Evolutionary conservation across 768 basidiomycete genomes (phyloP).

Genomic region (Podaxis rugospora): DNA sequence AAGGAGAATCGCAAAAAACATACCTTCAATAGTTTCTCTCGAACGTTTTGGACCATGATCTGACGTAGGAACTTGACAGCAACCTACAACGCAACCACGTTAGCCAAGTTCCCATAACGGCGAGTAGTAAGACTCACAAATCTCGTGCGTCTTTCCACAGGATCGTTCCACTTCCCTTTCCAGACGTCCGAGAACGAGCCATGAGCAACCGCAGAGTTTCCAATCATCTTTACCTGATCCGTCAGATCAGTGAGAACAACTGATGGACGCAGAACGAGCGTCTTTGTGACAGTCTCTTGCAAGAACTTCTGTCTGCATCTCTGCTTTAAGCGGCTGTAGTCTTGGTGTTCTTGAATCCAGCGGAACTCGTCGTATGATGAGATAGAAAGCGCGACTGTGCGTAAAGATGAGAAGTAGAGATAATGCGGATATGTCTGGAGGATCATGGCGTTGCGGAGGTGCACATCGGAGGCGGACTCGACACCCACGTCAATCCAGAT

Average conservation of each 20-base stretch:
- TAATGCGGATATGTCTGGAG: slow-evolving; percentile 47
- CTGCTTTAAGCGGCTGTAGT: slow-evolving; percentile 52
- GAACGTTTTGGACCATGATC: slow-evolving; percentile 44
- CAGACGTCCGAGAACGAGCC: slow-evolving; percentile 61
- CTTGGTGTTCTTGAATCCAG: slow-evolving; percentile 49
- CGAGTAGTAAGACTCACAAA: slow-evolving; percentile 21
- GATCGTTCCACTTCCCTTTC: slow-evolving; percentile 52
- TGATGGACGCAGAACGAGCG: slow-evolving; percentile 44
- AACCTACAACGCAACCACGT: slow-evolving; percentile 29
- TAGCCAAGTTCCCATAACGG: background rate
- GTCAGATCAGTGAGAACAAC: slow-evolving; percentile 50
- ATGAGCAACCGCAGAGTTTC: slow-evolving; percentile 42
- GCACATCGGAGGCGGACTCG: slow-evolving; percentile 52
- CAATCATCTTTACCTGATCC: slow-evolving; percentile 46
- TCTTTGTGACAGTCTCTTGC: slow-evolving; percentile 53
- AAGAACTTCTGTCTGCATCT: slow-evolving; percentile 54
- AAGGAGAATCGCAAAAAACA: background rate
- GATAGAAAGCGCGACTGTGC: slow-evolving; percentile 46
- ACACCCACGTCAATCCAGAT: slow-evolving; percentile 43
- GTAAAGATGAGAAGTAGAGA: slow-evolving; percentile 51
- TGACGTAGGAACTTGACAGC: slow-evolving; percentile 55
- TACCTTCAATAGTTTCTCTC: slow-evolving; percentile 51
- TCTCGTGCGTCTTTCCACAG: slow-evolving; percentile 33
- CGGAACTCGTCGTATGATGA: slow-evolving; percentile 55
- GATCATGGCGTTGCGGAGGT: slow-evolving; percentile 55